A percentile compares a stretch with the other conserved stretches of the same genome.
These are phyloP conservation scores for Ophiocordyceps robertsii DNA, from an alignment of 2,329 filamentous ascomycete species.

Conservation along the genomic window DNA sequence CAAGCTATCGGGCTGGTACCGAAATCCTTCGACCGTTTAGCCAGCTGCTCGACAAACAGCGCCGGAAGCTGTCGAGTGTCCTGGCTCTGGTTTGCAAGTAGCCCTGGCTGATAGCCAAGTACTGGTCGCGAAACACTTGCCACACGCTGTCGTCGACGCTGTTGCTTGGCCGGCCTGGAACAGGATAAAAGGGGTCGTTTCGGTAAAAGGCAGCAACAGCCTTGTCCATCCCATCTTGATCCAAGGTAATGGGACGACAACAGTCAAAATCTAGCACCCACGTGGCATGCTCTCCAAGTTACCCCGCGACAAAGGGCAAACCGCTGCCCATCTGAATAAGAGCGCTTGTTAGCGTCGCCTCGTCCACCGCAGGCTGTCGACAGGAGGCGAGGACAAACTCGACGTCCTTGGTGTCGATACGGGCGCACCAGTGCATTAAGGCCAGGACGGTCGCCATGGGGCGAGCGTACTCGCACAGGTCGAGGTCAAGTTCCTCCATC, in stretches of 20 bases:
- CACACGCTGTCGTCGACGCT: background rate
- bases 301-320: background rate
- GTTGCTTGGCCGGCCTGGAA: conserved; percentile 11
- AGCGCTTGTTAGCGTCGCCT: background rate
- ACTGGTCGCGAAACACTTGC: background rate
- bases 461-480: conserved; percentile 19
- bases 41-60: too few relatives aligned
- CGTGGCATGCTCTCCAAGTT: conserved; percentile 20
- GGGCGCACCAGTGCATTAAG: conserved; percentile 32
- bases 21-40: too few relatives aligned
- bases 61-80: too few relatives aligned
- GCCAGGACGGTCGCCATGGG: conserved; percentile 37
- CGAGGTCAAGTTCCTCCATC: conserved; percentile 27
- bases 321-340: background rate
- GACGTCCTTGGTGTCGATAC: conserved; percentile 37
- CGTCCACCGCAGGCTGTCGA: conserved; percentile 1
- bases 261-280: conserved; percentile 37
- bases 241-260: conserved; percentile 18
- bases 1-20: too few relatives aligned
- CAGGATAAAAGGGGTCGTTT: conserved; percentile 39
- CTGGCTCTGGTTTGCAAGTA: too few relatives aligned
- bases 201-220: conserved; percentile 29
- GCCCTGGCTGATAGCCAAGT: background rate
- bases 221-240: conserved; percentile 22
- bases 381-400: conserved; percentile 36